Evolutionary conservation across 78 protist species (phyloP), one percentile per base, ranked within the genome.

Genomic region (Guillardia theta): DNA sequence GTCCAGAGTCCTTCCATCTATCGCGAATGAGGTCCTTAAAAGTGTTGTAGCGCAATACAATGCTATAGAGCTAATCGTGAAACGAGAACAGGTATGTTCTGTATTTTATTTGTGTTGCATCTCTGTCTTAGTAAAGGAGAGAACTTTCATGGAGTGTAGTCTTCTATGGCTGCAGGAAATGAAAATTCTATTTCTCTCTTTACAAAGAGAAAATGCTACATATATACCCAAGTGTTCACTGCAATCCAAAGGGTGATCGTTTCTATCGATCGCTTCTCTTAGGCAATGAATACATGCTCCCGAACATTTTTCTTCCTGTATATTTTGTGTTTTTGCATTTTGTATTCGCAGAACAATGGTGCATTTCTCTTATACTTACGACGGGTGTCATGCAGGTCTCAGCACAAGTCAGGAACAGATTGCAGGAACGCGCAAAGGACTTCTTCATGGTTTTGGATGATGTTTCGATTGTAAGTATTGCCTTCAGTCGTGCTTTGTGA

Each of bases 21-120:
- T 98, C 41, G 96, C 62, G 33, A 97, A 98, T 90, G 99, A 98
- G 93, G 97, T 97, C 18, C 93, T 98, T 64, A 97, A 97, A 94
- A 45, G 95, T 33, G 98, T 97, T 18, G 97, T 97, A 4, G 99
- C 99, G 19, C 98, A 97, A 92, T 98, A 97, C 96, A 98, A 96
- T 93, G 99, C 99, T 4, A 94, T 97, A 5, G 99, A 98, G 94
- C 96, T 98, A 19, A 96, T 97, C 94, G 95, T 97, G 19, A 96
- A 96, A 95, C 97, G 98, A 53, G 98, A 97, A 92, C 44, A 30
- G 37, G 97, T 96, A 5, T 4, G 88, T 30, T 22, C 46, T 24
- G 41, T 18, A 43, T 1, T 18, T 4, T 53, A 21, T 53, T 18
- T 53, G 18, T 53, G 62, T 53, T 53, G 62, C 12, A 53, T 53